These are phyloP conservation scores for Aurinia saxatilis DNA, from an alignment of 345 rosid species.

Conservation along the genomic window DNA sequence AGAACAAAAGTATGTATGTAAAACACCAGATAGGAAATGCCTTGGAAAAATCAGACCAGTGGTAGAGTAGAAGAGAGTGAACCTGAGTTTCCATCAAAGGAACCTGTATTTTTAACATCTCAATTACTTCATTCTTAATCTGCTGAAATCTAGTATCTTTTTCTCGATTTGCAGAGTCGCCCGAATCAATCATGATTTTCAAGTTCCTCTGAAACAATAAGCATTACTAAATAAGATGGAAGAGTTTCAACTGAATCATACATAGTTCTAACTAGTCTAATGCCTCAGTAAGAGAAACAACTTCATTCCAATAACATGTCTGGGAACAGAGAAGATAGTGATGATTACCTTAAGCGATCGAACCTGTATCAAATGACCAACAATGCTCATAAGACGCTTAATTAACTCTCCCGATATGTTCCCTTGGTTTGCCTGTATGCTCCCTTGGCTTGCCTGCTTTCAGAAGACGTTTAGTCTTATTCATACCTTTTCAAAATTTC, in stretches of 20 bases:
- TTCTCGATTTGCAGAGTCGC: conserved; percentile 68
- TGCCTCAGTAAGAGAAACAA: conserved; percentile 3
- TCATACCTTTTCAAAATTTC: background rate
- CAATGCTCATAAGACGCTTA: conserved; percentile 78
- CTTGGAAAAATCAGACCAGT: background rate
- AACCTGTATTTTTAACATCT: conserved; percentile 54
- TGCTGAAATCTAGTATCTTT: conserved; percentile 74
- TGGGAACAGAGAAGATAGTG: background rate
- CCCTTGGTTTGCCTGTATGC: conserved; percentile 75
- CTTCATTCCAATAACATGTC: background rate
- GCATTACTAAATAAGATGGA: background rate
- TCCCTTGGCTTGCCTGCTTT: conserved; percentile 70
- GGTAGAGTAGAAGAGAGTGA: background rate
- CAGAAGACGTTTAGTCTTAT: conserved; percentile 1
- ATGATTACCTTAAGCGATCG: conserved; percentile 84
- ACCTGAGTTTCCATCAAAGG: conserved; percentile 67
- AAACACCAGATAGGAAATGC: background rate
- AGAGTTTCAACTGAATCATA: background rate
- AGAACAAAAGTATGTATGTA: background rate
- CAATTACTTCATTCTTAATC: conserved; percentile 72
- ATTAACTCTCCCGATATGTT: conserved; percentile 69
- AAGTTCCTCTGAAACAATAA: conserved; percentile 65
- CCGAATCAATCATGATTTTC: conserved; percentile 64
- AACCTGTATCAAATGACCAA: conserved; percentile 85
- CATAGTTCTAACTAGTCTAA: background rate